Evolutionary conservation across 116 monocot genomes (phyloP).

Genomic region (Iris pallida): DNA sequence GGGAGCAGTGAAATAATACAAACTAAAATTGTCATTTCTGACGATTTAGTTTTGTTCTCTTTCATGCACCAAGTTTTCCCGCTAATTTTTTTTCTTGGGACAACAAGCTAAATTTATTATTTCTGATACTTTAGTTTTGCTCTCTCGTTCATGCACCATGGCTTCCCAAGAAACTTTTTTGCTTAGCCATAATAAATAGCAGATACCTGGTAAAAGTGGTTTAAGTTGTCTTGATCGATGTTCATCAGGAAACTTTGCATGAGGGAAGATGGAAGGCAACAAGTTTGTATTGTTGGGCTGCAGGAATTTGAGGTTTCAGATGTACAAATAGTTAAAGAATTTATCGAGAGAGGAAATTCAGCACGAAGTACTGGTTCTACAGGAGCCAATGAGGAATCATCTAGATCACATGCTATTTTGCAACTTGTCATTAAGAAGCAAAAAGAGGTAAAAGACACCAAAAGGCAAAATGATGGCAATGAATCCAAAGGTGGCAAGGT

Average conservation of each 20-base stretch:
- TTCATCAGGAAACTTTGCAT: conserved; percentile 74
- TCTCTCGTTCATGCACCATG: no score
- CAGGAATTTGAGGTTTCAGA: conserved; percentile 96
- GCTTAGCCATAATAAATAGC: no score
- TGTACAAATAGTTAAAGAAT: conserved; percentile 84
- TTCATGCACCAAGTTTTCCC: no score
- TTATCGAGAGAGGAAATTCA: conserved; percentile 87
- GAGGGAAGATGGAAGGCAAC: conserved; percentile 92
- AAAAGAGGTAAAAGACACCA: conserved; percentile 47
- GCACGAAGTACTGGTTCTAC: conserved; percentile 85
- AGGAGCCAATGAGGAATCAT: conserved; percentile 94
- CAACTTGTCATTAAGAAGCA: conserved; percentile 89
- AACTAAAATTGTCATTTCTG: no score
- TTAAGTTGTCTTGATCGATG: neutral
- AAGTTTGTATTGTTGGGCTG: conserved; percentile 92
- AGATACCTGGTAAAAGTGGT: no score
- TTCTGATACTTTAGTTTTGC: no score
- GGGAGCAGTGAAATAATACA: no score
- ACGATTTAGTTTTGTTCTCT: no score
- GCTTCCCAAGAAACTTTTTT: no score
- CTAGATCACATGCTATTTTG: conserved; percentile 86
- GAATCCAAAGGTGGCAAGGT: conserved; percentile 56
- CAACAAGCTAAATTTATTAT: no score
- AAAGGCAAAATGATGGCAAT: conserved; percentile 47
- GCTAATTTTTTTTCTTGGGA: no score